Evolutionary conservation across 306 rosid genomes (phyloP).

Genomic region (Acmispon strigosus): DNA sequence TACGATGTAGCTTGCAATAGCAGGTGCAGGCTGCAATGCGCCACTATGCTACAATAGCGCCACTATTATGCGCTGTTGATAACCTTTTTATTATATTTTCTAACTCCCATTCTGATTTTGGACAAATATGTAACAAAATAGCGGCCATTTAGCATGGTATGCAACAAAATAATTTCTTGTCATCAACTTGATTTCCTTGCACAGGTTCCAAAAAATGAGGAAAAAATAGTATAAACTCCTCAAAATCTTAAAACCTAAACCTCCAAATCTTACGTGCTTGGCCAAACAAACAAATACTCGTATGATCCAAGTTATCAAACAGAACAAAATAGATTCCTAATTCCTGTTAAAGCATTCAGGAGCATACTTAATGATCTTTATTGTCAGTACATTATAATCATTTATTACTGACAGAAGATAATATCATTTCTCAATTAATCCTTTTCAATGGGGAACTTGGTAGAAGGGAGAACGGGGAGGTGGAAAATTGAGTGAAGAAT

Average conservation of each 20-base stretch:
- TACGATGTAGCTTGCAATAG: not conserved
- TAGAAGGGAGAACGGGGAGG: not conserved
- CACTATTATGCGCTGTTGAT: not conserved
- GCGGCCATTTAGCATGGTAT: not conserved
- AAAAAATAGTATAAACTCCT: not conserved
- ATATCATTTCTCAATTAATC: not conserved
- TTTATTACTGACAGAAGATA: not conserved
- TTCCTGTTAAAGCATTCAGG: not conserved
- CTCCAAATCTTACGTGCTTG: too few species aligned
- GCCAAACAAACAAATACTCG: too few species aligned
- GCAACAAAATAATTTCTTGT: not conserved
- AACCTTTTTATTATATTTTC: not conserved
- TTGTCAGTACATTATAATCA: not conserved
- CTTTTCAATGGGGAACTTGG: not conserved
- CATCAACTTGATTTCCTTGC: not conserved
- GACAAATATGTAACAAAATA: not conserved
- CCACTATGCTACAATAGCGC: not conserved
- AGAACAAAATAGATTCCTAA: not conserved
- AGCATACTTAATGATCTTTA: not conserved
- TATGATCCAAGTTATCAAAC: too few species aligned
- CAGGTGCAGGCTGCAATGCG: not conserved
- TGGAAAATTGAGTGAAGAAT: not conserved
- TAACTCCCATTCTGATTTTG: not conserved
- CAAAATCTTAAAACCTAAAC: not conserved
- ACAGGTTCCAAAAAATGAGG: not conserved